Percentiles rank a stretch among this genome's conserved stretches.
Evolutionary conservation across 1,284 basidiomycete genomes (phyloP).

Genomic region (Ustilago vetiveriae): DNA sequence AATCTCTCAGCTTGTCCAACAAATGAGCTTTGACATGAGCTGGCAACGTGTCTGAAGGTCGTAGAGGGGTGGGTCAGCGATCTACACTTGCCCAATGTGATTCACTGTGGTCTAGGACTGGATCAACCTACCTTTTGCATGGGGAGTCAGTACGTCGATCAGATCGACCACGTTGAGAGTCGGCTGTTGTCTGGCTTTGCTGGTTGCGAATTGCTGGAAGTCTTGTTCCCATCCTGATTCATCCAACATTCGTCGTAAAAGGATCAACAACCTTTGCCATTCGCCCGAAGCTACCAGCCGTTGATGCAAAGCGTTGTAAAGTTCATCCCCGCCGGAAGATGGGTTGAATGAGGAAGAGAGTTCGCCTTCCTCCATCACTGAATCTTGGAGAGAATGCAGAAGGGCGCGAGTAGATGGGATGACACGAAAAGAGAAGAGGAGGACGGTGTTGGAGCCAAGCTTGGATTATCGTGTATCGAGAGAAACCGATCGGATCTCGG

Average conservation of each 20-base stretch:
- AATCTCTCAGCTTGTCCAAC: constrained; percentile 44
- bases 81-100: not conserved
- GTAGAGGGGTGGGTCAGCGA: not conserved
- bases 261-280: constrained; percentile 40
- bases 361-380: constrained; percentile 45
- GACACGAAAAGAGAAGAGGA: not conserved
- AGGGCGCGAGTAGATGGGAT: too few species aligned
- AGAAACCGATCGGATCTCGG: constrained; percentile 19
- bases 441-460: not conserved
- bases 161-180: constrained; percentile 25
- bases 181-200: constrained; percentile 21
- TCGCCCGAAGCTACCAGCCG: constrained; percentile 48
- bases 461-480: too few species aligned
- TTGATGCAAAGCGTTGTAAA: constrained; percentile 51
- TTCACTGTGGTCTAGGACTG: not conserved
- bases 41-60: constrained; percentile 34
- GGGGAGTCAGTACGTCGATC: constrained; percentile 31
- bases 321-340: constrained; percentile 26
- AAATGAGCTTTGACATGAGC: constrained; percentile 42
- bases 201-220: constrained; percentile 20
- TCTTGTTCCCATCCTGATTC: constrained; percentile 40
- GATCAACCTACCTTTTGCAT: constrained; percentile 45
- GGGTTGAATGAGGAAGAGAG: too few species aligned
- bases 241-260: constrained; percentile 45
- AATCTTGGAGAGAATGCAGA: not conserved